These are phyloP conservation scores for Carex littledalei DNA, from an alignment of 176 grass and related monocot species.

Conservation along the genomic window DNA sequence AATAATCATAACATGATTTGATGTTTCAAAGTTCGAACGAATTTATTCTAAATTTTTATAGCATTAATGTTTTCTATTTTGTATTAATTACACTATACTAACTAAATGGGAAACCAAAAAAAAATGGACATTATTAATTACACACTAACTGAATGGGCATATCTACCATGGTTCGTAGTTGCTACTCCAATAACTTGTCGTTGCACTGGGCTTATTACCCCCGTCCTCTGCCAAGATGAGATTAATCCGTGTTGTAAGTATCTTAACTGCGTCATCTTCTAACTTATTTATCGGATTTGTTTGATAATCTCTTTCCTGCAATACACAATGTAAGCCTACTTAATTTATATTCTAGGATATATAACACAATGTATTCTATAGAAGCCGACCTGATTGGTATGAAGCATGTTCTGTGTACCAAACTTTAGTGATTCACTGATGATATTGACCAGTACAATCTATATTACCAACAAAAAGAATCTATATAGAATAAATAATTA, in stretches of 20 bases:
- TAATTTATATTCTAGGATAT: not conserved
- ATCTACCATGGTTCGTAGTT: slow-evolving; percentile 77
- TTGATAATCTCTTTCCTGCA: slow-evolving; percentile 26
- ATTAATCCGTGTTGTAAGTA: slow-evolving; percentile 34
- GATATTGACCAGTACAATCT: not conserved
- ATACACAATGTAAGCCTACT: not conserved
- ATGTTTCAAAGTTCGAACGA: not conserved
- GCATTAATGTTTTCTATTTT: not conserved
- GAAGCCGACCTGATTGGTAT: not conserved
- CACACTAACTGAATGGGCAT: too few species aligned
- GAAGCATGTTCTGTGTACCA: not conserved
- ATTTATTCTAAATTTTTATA: not conserved
- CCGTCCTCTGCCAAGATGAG: slow-evolving; percentile 78
- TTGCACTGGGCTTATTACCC: slow-evolving; percentile 38
- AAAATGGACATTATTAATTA: not conserved
- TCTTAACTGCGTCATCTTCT: slow-evolving; percentile 51
- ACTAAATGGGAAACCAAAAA: not conserved
- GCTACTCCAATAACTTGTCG: slow-evolving; percentile 53
- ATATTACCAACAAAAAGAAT: not conserved
- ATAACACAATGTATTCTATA: not conserved
- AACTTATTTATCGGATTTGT: slow-evolving; percentile 31
- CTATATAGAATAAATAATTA: not conserved
- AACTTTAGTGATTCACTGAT: not conserved
- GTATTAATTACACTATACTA: slow-evolving; percentile 20
- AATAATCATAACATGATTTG: not conserved